Conservation (phyloP, 1,139 yeast genomes). For the Diutina mesorugosa region DNA sequence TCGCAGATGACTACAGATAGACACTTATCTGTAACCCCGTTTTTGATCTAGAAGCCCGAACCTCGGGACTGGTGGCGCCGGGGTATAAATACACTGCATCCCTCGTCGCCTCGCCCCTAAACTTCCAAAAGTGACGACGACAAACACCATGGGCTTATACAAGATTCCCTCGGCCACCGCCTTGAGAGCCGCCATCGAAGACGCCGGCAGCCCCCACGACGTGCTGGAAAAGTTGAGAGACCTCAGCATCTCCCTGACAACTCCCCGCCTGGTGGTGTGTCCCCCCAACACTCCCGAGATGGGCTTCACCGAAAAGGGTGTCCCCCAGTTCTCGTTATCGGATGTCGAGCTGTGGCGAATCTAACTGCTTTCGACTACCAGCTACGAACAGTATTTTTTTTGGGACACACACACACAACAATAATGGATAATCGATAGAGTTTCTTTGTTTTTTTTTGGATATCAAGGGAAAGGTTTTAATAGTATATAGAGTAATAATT, state of each 20-base stretch:
- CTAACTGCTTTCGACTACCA: background rate
- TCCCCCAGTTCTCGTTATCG: background rate
- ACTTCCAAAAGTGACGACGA: background rate
- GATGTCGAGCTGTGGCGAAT: background rate
- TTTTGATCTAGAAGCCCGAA: background rate
- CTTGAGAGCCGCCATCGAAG: background rate
- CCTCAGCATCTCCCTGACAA: background rate
- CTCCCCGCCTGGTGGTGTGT: background rate
- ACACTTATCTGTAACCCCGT: background rate
- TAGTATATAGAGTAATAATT: background rate
- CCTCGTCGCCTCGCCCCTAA: background rate
- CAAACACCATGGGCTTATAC: background rate
- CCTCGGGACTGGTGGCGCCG: background rate
- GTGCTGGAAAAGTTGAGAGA: background rate
- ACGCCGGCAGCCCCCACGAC: background rate
- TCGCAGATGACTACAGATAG: background rate
- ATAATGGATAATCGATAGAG: background rate
- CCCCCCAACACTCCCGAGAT: constrained; percentile 1
- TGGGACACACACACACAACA: background rate
- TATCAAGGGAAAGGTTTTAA: background rate
- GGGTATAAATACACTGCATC: background rate
- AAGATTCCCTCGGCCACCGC: background rate
- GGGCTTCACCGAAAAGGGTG: background rate
- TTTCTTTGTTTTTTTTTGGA: background rate
- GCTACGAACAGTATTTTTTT: too few relatives aligned